These are phyloP conservation scores for Lepidopterella palustris DNA, from an alignment of 495 filamentous ascomycete species.

Conservation along the genomic window DNA sequence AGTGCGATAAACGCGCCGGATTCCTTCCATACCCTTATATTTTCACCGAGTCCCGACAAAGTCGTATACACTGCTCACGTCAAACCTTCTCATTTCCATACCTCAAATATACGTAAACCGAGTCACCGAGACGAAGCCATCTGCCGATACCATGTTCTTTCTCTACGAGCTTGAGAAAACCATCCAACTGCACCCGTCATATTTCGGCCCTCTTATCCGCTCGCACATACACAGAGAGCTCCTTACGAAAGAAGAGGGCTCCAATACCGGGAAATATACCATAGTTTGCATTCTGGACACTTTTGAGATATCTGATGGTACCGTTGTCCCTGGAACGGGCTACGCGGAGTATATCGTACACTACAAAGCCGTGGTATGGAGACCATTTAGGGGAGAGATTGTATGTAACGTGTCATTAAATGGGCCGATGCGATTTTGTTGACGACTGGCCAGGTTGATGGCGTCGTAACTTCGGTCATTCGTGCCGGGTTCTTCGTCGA, in stretches of 20 bases:
- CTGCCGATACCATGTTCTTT: constrained; percentile 72
- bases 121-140: no score
- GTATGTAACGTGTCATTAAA: constrained; percentile 47
- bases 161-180: constrained; percentile 88
- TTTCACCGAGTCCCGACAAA: not conserved
- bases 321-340: constrained; percentile 81
- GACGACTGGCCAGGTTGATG: constrained; percentile 64
- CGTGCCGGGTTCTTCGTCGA: constrained; percentile 87
- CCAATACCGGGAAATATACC: constrained; percentile 78
- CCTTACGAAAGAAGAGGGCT: constrained; percentile 86
- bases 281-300: constrained; percentile 92
- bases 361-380: constrained; percentile 94
- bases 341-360: constrained; percentile 89
- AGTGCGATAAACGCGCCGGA: not conserved
- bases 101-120: no score
- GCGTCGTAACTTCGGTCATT: constrained; percentile 82
- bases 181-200: constrained; percentile 92
- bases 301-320: constrained; percentile 83
- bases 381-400: constrained; percentile 93
- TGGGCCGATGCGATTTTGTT: not conserved
- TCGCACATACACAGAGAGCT: constrained; percentile 81
- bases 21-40: not conserved
- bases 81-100: no score
- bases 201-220: constrained; percentile 85
- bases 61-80: no score